Conservation (phyloP, 305 asterid genomes). For the Solanum hybrid region DNA sequence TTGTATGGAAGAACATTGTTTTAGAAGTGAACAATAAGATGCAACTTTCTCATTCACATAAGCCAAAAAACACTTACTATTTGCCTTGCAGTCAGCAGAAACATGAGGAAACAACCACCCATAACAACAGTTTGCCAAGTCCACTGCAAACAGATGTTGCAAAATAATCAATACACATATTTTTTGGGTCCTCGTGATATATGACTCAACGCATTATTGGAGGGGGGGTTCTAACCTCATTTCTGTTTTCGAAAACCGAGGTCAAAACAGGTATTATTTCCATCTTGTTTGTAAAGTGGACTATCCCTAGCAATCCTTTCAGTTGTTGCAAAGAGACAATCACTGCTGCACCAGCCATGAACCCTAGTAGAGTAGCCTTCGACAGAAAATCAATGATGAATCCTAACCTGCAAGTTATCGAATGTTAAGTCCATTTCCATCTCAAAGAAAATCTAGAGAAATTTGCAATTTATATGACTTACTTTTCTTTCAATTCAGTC, state of each 20-base stretch:
- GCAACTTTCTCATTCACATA: neutral
- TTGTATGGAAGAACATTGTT: constrained; percentile 5
- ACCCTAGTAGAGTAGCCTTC: constrained; percentile 82
- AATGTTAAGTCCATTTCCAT: too few species aligned
- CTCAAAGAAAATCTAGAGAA: too few species aligned
- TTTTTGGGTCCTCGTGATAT: neutral
- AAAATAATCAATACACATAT: neutral
- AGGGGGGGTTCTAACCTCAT: constrained; percentile 39
- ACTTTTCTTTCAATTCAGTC: too few species aligned
- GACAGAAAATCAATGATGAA: constrained; percentile 81
- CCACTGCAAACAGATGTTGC: constrained; percentile 48
- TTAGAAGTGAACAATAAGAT: neutral
- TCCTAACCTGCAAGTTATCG: constrained; percentile 55
- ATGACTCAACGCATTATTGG: neutral
- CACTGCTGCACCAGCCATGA: constrained; percentile 92
- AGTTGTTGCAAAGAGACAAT: constrained; percentile 83
- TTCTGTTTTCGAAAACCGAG: constrained; percentile 40
- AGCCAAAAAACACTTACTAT: constrained; percentile 38
- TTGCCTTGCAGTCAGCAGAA: constrained; percentile 54
- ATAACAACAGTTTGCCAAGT: constrained; percentile 70
- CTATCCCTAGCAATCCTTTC: constrained; percentile 78
- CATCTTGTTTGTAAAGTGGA: constrained; percentile 78
- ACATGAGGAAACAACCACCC: constrained; percentile 54
- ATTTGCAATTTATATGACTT: too few species aligned
- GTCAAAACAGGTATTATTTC: constrained; percentile 61